A percentile compares a stretch with the other conserved stretches of the same genome.
phyloP scores from a whole-genome alignment of 805 yeast species.

The Candida insectalens region DNA sequence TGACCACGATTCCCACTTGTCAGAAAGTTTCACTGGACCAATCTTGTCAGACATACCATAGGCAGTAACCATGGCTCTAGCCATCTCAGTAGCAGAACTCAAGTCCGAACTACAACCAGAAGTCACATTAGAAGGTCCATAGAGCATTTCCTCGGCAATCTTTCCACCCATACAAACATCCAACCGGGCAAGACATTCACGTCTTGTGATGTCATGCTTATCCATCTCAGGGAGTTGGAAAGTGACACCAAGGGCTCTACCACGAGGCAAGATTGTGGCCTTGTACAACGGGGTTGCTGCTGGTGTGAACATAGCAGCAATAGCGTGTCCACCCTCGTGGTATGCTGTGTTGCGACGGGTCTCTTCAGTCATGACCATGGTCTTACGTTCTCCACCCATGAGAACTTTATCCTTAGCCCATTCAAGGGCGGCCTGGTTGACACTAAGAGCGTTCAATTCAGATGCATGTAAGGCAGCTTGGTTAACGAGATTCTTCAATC shows the following conservation, averaged over 20 bases:
- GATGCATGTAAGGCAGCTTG: slow-evolving; percentile 98
- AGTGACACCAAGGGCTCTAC: slow-evolving; percentile 92
- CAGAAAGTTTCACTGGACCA: slow-evolving; percentile 86
- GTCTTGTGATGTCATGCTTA: slow-evolving; percentile 84
- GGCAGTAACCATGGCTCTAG: slow-evolving; percentile 93
- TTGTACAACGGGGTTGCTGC: slow-evolving; percentile 95
- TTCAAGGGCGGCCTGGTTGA: slow-evolving; percentile 85
- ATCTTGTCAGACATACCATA: slow-evolving; percentile 93
- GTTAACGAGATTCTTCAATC: slow-evolving; percentile 86
- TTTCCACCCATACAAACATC: slow-evolving; percentile 99
- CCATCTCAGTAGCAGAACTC: slow-evolving; percentile 81
- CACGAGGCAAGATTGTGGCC: slow-evolving; percentile 95
- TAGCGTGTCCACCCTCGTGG: slow-evolving; percentile 99
- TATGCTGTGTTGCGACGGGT: slow-evolving; percentile 89
- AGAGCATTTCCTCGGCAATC: slow-evolving; percentile 88
- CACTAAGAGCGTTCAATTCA: slow-evolving; percentile 82
- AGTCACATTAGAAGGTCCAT: slow-evolving; percentile 88
- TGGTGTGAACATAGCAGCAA: slow-evolving; percentile 89
- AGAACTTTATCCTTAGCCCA: slow-evolving; percentile 99
- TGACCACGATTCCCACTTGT: slow-evolving; percentile 94
- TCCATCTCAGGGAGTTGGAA: slow-evolving; percentile 98
- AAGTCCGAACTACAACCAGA: slow-evolving; percentile 93
- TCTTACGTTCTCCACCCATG: slow-evolving; percentile 96
- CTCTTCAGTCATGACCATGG: slow-evolving; percentile 96
- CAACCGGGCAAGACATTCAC: slow-evolving; percentile 81